Base-by-base conservation (phyloP, 495 filamentous ascomycete species). In the Aspergillus heteromorphus region DNA sequence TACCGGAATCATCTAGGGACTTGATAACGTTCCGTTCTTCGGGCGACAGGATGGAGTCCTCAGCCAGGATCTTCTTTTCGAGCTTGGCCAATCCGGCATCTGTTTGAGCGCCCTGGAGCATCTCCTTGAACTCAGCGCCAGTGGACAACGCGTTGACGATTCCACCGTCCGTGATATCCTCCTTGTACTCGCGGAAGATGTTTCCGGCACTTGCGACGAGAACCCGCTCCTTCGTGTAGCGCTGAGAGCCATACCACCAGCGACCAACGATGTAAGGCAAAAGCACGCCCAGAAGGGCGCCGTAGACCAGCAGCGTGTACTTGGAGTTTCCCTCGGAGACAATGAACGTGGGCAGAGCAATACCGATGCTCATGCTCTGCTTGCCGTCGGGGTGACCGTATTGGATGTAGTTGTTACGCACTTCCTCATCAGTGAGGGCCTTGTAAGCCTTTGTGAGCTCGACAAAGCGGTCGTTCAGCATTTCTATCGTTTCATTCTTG, bases 201-300 rank as follows among this genome's bases (percentile, higher is more conserved):
- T 89, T 88, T 61, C 93, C 93, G 52, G 93, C 91, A 67, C 87
- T 97, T 59, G 91, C 88, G 51, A 95, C 85, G 34, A 95, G 78
- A 27, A 97, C 87, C 57, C 87, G 86, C 72, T 98, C 93, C 70
- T 89, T 93, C 17, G 93, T 97, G 65, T 89, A 80, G 45, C 85
- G 79, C 66, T 96, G 90, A 6, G 90, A 95, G 49, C 93, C 93
- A 67, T 97, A 98, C 93, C 93, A 98, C 93, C 93, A 98, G 30
- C 86, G 87, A 21, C 93, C 93, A 34, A 97, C 95, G 45, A 95
- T 77, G 65, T 96, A 98, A 11, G 93, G 93, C 41, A 98, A 72
- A 40, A 96, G 72, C 27, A 97, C 88, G 47, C 92, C 95, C 31
- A 98, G 81, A 34, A 97, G 75, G 40, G 81, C 70, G 9, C 88